These are phyloP conservation scores for Quercus wislizeni DNA, from an alignment of 306 rosid species.

Conservation along the genomic window DNA sequence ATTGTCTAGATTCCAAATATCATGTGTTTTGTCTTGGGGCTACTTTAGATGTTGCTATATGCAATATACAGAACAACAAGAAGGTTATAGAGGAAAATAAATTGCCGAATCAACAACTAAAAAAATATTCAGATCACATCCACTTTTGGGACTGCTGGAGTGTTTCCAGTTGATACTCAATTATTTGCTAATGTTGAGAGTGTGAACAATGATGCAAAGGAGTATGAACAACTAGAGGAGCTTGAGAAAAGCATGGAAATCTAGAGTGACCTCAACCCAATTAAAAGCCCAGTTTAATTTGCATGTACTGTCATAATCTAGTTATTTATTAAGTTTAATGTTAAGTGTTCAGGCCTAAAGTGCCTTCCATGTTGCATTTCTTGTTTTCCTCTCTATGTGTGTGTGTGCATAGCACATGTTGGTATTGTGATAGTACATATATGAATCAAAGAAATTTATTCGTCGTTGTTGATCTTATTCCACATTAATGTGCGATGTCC, in stretches of 20 bases:
- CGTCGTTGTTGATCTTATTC: neutral
- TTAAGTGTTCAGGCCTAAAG: neutral
- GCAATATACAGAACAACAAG: too few species aligned
- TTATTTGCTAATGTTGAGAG: neutral
- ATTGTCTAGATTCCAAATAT: too few species aligned
- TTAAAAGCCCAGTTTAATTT: too few species aligned
- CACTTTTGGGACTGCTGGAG: slow-evolving; percentile 23
- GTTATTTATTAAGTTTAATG: too few species aligned
- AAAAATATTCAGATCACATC: too few species aligned
- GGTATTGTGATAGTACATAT: neutral
- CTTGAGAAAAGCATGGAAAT: too few species aligned
- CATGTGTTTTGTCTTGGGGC: too few species aligned
- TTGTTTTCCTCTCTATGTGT: neutral
- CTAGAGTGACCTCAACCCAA: too few species aligned
- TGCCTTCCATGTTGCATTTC: neutral
- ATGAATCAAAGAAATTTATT: neutral
- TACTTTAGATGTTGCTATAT: too few species aligned
- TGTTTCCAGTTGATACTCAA: slow-evolving; percentile 20
- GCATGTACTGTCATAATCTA: too few species aligned
- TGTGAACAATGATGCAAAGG: neutral
- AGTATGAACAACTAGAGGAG: neutral
- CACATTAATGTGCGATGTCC: neutral
- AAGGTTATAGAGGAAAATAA: too few species aligned
- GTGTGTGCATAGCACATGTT: neutral
- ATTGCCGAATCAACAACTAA: too few species aligned